Percentiles rank a stretch among this genome's conserved stretches.
Evolutionary conservation across 805 yeast species (phyloP).

Genomic region (Kodamaea hsintzibuensis): DNA sequence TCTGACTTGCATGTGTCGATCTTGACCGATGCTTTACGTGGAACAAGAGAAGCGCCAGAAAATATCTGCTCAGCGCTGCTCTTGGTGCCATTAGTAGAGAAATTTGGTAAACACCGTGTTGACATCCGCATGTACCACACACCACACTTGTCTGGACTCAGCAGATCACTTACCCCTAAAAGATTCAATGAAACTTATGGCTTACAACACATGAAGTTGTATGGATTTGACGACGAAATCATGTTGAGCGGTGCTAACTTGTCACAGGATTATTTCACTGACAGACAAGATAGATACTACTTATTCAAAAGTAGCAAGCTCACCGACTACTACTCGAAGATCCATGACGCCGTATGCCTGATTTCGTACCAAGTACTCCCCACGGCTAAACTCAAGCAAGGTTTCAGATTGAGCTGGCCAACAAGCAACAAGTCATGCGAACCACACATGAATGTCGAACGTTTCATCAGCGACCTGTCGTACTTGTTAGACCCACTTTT

Average conservation of each 20-base stretch:
- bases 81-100: conserved; percentile 62
- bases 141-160: conserved; percentile 74
- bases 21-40: conserved; percentile 83
- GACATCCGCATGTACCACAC: conserved; percentile 86
- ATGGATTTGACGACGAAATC: conserved; percentile 91
- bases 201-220: conserved; percentile 94
- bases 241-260: conserved; percentile 89
- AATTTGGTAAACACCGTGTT: conserved; percentile 66
- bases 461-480: conserved; percentile 60
- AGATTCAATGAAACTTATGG: conserved; percentile 92
- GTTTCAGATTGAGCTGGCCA: conserved; percentile 75
- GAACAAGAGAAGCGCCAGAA: conserved; percentile 88
- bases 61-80: conserved; percentile 70
- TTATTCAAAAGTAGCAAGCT: conserved; percentile 58
- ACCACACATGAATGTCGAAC: conserved; percentile 55
- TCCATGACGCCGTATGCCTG: conserved; percentile 67
- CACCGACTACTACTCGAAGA: conserved; percentile 70
- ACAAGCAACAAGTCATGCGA: conserved; percentile 61
- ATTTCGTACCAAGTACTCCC: conserved; percentile 65
- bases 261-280: conserved; percentile 87
- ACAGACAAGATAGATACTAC: conserved; percentile 93
- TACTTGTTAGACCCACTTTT: conserved; percentile 58
- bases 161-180: conserved; percentile 66
- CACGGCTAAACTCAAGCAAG: conserved; percentile 43
- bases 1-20: conserved; percentile 67